Evolutionary conservation across 2,329 filamentous ascomycete genomes (phyloP), one percentile per base, ranked within the genome.

Genomic region (Pseudogymnoascus sp.): DNA sequence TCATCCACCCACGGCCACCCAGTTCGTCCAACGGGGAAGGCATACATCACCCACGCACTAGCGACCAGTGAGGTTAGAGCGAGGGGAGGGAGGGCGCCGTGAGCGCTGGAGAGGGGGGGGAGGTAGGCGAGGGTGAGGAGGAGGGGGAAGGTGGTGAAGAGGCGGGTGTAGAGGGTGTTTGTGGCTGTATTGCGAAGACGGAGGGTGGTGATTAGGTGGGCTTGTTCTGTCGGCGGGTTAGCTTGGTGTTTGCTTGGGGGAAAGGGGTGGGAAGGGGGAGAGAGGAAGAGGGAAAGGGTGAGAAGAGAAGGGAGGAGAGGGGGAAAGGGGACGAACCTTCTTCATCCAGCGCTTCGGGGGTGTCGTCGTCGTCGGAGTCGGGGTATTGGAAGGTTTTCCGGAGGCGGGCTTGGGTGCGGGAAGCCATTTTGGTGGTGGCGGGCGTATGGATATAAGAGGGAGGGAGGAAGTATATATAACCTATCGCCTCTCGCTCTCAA

Each of bases 331-430:
- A 31, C 28, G 28, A 73, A 87, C 88, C 88, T 81, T 92, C 82
- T 75, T 92, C 89, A 73, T 94, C 91, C 65, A 94, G 78, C 63
- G 85, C 83, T 67, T 86, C 82, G 11, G 83, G 81, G 31, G 79
- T 75, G 23, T 74, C 75, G 72, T 82, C 79, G 50, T 78, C 77
- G 66, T 80, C 78, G 59, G 81, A 80, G 69, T 88, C 85, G 4
- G 88, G 88, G 76, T 93, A 94, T 65, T 82, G 84, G 76, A 95
- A 94, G 7, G 89, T 88, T 70, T 83, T 88, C 70, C 92, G 87
- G 50, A 94, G 78, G 66, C 89, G 86, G 61, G 89, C 78, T 42
- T 38, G 31, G 82, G 75, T 12, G 69, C 67, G 44, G 65, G 56
- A 10, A 68, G 56, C 68, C 69, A 72, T 72, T 14, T 65, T 12